These are phyloP conservation scores for Coniferiporia weirii DNA, from an alignment of 1,284 basidiomycete species.

Conservation along the genomic window DNA sequence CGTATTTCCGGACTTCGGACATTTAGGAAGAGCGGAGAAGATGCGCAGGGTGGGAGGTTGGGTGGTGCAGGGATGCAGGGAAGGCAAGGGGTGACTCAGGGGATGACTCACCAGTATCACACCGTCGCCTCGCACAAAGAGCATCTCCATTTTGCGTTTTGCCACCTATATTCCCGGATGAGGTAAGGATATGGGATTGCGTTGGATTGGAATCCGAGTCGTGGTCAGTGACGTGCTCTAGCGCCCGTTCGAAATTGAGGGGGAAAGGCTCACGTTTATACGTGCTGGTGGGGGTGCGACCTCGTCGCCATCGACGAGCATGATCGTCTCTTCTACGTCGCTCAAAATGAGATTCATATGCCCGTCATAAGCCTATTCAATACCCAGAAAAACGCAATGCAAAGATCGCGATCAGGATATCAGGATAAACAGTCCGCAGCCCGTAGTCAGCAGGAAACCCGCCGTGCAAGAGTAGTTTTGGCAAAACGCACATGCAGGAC, in stretches of 20 bases:
- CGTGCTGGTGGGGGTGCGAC: conserved; percentile 45
- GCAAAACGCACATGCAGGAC: conserved; percentile 77
- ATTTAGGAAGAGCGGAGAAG: neutral
- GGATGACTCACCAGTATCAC: conserved; percentile 73
- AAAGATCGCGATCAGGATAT: neutral
- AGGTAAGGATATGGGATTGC: neutral
- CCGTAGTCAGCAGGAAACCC: conserved; percentile 1
- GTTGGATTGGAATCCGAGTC: neutral
- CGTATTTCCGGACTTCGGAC: neutral
- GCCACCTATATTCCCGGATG: conserved; percentile 57
- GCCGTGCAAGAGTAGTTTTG: too few species aligned
- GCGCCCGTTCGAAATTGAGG: neutral
- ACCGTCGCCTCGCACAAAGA: conserved; percentile 95
- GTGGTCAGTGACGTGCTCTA: neutral
- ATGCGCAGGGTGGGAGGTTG: neutral
- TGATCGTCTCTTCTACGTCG: conserved; percentile 95
- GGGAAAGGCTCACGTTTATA: conserved; percentile 49
- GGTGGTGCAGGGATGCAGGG: neutral
- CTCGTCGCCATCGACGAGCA: conserved; percentile 77
- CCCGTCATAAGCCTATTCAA: conserved; percentile 88
- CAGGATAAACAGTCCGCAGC: neutral
- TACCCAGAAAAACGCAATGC: neutral
- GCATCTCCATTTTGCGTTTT: conserved; percentile 94
- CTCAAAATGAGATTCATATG: conserved; percentile 99
- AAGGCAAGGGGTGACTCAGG: neutral